phyloP scores from a whole-genome alignment of 2,329 filamentous ascomycete genomes.

The Penicillium sclerotigenum region DNA sequence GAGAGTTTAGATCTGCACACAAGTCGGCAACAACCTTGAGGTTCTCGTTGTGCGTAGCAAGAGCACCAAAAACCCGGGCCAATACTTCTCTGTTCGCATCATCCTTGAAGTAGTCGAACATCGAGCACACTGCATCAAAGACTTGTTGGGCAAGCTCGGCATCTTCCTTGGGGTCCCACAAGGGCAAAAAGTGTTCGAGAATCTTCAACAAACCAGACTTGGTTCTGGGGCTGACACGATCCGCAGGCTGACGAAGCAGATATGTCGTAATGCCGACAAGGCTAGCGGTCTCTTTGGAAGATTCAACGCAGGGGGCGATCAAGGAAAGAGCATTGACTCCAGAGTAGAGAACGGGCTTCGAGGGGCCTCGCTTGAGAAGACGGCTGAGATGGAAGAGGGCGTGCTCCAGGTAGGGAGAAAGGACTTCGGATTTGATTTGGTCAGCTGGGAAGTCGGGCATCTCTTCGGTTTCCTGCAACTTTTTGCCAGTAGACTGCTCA shows the following conservation, averaged over 20 bases:
- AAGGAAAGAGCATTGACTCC: conserved; percentile 77
- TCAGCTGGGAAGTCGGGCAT: conserved; percentile 40
- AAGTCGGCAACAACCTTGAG: conserved; percentile 64
- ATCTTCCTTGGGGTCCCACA: conserved; percentile 58
- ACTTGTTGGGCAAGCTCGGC: conserved; percentile 60
- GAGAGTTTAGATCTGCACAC: conserved; percentile 78
- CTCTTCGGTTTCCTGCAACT: conserved; percentile 51
- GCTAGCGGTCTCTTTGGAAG: conserved; percentile 63
- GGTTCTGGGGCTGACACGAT: conserved; percentile 74
- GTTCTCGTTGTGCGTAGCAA: conserved; percentile 62
- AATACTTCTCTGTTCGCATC: conserved; percentile 70
- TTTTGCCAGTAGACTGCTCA: conserved; percentile 54
- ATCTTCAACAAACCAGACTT: conserved; percentile 79
- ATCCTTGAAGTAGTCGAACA: conserved; percentile 91
- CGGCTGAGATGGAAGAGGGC: conserved; percentile 57
- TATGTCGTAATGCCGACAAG: conserved; percentile 77
- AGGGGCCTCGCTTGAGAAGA: conserved; percentile 57
- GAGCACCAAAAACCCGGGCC: conserved; percentile 67
- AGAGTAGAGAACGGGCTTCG: conserved; percentile 72
- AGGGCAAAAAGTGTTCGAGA: conserved; percentile 73
- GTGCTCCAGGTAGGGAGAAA: conserved; percentile 60
- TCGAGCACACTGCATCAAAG: conserved; percentile 70
- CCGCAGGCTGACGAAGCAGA: conserved; percentile 78
- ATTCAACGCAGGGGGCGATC: conserved; percentile 66
- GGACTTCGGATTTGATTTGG: conserved; percentile 36